Evolutionary conservation across 306 rosid genomes (phyloP).

Genomic region (Begonia masoniana): DNA sequence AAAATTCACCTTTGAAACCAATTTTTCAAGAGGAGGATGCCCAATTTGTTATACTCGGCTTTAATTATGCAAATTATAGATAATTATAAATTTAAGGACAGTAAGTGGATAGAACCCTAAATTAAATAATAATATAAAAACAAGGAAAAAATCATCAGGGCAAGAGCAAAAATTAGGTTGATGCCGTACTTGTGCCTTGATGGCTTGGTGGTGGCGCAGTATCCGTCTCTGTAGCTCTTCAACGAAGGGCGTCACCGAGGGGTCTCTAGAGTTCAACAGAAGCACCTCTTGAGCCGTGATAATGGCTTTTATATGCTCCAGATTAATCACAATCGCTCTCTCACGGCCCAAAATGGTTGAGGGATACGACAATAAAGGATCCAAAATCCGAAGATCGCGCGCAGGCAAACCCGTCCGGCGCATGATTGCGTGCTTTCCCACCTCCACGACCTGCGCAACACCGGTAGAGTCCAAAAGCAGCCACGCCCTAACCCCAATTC

Average conservation of each 20-base stretch:
- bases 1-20: no score
- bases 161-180: not conserved
- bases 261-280: slow-evolving; percentile 72
- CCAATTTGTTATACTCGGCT: no score
- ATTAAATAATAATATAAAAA: no score
- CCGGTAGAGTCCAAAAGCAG: slow-evolving; percentile 53
- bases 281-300: slow-evolving; percentile 84
- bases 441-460: slow-evolving; percentile 57
- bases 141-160: no score
- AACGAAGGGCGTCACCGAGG: slow-evolving; percentile 78
- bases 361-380: slow-evolving; percentile 64
- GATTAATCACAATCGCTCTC: slow-evolving; percentile 74
- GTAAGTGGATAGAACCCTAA: no score
- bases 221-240: slow-evolving; percentile 62
- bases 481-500: slow-evolving; percentile 65
- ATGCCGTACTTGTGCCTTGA: slow-evolving; percentile 24
- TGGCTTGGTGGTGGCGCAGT: slow-evolving; percentile 49
- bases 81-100: no score
- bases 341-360: slow-evolving; percentile 69
- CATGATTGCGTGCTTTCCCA: slow-evolving; percentile 87
- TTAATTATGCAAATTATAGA: no score
- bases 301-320: slow-evolving; percentile 92
- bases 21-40: no score
- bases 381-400: slow-evolving; percentile 78
- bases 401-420: slow-evolving; percentile 87